phyloP scores from a whole-genome alignment of 345 rosid genomes.

The Eucalyptus leucophloia region DNA sequence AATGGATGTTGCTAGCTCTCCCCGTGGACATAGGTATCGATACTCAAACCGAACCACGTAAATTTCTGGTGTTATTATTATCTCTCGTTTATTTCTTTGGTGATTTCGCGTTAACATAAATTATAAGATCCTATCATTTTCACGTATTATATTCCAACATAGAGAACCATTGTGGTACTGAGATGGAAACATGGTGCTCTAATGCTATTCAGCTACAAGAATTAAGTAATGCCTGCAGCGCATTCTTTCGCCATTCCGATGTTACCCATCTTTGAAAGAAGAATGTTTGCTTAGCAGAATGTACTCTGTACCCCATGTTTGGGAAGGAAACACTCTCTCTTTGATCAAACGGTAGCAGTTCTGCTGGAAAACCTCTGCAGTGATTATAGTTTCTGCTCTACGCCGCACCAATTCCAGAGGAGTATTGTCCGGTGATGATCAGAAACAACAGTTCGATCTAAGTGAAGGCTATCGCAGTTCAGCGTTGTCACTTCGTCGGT shows the following conservation, averaged over 20 bases:
- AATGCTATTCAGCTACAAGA: background rate
- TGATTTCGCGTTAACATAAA: too few species aligned
- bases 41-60: too few species aligned
- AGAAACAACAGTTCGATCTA: slow-evolving; percentile 3
- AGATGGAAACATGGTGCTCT: background rate
- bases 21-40: fast-evolving
- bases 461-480: slow-evolving; percentile 12
- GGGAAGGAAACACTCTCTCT: background rate
- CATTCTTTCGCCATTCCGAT: background rate
- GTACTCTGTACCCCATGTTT: background rate
- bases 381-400: slow-evolving; percentile 45
- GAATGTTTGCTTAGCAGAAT: background rate
- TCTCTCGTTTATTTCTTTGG: too few species aligned
- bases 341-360: background rate
- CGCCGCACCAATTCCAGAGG: slow-evolving; percentile 53
- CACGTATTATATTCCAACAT: too few species aligned
- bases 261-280: background rate
- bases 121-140: fast-evolving
- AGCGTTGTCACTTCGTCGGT: background rate
- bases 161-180: background rate
- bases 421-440: background rate
- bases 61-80: too few species aligned
- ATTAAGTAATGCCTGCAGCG: background rate
- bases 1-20: fast-evolving
- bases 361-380: slow-evolving; percentile 7